These are phyloP conservation scores for Colletotrichum simmondsii DNA, from an alignment of 2,329 filamentous ascomycete genomes.

Conservation along the genomic window DNA sequence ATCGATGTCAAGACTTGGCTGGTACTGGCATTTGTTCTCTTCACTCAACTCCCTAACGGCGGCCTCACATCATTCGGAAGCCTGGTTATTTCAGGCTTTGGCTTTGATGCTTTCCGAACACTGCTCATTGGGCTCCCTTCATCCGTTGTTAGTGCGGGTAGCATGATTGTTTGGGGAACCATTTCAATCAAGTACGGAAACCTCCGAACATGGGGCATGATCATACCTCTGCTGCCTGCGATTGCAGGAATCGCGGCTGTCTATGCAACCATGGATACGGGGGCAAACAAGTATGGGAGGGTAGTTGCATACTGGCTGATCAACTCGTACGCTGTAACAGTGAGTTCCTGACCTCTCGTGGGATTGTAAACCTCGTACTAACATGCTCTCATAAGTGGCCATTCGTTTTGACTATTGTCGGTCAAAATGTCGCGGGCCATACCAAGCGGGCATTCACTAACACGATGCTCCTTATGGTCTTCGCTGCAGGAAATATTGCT, in stretches of 20 bases:
- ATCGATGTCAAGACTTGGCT: too few species aligned
- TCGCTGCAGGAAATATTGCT: too few species aligned
- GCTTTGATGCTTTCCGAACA: not conserved
- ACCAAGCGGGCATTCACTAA: too few species aligned
- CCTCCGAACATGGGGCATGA: slow-evolving; percentile 41
- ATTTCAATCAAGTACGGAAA: slow-evolving; percentile 40
- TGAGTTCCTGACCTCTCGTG: not conserved
- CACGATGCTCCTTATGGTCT: too few species aligned
- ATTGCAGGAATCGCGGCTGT: too few species aligned
- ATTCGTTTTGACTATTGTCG: too few species aligned
- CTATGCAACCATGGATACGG: slow-evolving; percentile 37
- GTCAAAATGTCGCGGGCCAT: too few species aligned
- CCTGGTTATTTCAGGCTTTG: slow-evolving; percentile 34
- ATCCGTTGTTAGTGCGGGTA: slow-evolving; percentile 38
- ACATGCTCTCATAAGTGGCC: too few species aligned
- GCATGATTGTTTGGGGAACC: slow-evolving; percentile 39
- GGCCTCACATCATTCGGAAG: too few species aligned
- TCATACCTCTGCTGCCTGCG: slow-evolving; percentile 2
- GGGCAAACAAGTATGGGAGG: slow-evolving; percentile 38
- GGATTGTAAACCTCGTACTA: too few species aligned
- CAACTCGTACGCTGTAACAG: slow-evolving; percentile 41
- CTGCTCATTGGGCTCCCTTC: not conserved
- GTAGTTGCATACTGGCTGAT: slow-evolving; percentile 39
- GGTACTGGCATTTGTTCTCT: too few species aligned
- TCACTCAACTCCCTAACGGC: too few species aligned